Base-by-base conservation (phyloP, 1,284 basidiomycete genomes). In the Farysia itapuensis region DNA sequence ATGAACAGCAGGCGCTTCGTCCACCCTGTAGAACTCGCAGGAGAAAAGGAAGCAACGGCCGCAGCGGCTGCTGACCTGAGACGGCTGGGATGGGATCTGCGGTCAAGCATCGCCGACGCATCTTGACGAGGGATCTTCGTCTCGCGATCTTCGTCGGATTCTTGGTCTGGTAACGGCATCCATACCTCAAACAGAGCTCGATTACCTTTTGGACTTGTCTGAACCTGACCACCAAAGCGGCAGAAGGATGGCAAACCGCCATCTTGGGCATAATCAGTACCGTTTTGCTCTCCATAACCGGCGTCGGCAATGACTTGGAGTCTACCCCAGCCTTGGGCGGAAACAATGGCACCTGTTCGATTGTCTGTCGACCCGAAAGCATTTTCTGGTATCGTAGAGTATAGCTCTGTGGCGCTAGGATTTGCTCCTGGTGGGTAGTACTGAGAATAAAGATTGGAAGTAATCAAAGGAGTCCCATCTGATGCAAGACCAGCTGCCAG, bases 241-340 rank as follows among this genome's bases (percentile, higher is more conserved):
- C 64, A 66, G 26, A 66, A 66, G 9, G 48, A 23, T n/a, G 64
- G 64, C 4, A 66, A 32, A 12, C 52, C 53, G 9, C 64, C 64
- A 0, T 43, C n/a, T 8, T 16, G 20, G 34, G 26, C 23, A 21
- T 33, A 28, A 0, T 37, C 3, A 1, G 29, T 16, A 20, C 33
- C 21, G n/a, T 30, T 44, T 23, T 45, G 37, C 16, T 53, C 44
- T 28, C 64, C 64, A 37, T 66, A 66, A 19, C 46, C 48, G 16
- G 31, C 12, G 33, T 66, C 64, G 24, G 44, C 48, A 16, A 42
- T 43, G 40, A 59, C 60, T 3, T 23, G 20, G 9, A 29, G 19
- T 12, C 28, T 31, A 26, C 39, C 35, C 50, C 49, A 66, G 11
- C 61, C 60, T 4, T 37, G 24, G 4, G 48, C 37, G 18, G 25